Evolutionary conservation across 1,284 basidiomycete species (phyloP).

Genomic region (Boletus semigastroideus): DNA sequence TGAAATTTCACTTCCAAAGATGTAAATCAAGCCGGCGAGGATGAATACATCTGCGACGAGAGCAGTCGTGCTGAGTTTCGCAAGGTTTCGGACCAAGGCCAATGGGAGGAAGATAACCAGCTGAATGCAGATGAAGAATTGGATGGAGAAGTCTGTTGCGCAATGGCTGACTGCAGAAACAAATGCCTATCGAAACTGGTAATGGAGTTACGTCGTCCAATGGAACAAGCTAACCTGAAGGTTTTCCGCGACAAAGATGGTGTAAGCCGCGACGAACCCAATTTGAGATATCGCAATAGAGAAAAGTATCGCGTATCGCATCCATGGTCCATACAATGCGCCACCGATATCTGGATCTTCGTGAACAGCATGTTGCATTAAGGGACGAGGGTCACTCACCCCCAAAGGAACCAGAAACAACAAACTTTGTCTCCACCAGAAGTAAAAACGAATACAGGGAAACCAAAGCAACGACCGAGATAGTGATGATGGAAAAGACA

Average conservation of each 20-base stretch:
- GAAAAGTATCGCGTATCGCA: slow-evolving; percentile 86
- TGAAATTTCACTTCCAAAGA: slow-evolving; percentile 77
- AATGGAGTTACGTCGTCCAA: not conserved
- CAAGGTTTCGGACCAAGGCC: slow-evolving; percentile 84
- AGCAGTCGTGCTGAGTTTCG: slow-evolving; percentile 91
- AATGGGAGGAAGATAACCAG: slow-evolving; percentile 86
- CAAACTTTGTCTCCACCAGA: slow-evolving; percentile 86
- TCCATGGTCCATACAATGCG: slow-evolving; percentile 86
- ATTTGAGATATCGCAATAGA: slow-evolving; percentile 92
- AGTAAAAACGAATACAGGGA: slow-evolving; percentile 95
- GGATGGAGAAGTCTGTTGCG: slow-evolving; percentile 62
- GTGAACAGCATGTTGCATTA: slow-evolving; percentile 2
- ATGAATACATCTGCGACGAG: slow-evolving; percentile 96
- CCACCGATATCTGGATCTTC: slow-evolving; percentile 85
- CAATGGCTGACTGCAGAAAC: slow-evolving; percentile 85
- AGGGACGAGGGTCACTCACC: slow-evolving; percentile 45
- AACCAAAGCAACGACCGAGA: slow-evolving; percentile 82
- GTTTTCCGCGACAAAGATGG: slow-evolving; percentile 95
- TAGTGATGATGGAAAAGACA: slow-evolving; percentile 82
- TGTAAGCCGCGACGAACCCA: slow-evolving; percentile 88
- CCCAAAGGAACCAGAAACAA: slow-evolving; percentile 91
- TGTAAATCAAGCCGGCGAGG: slow-evolving; percentile 84
- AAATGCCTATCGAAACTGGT: slow-evolving; percentile 56
- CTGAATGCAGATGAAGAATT: slow-evolving; percentile 84
- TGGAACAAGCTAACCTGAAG: slow-evolving; percentile 50